Base-by-base conservation (phyloP, 1,284 basidiomycete genomes). In the Cryptococcus sp. region DNA sequence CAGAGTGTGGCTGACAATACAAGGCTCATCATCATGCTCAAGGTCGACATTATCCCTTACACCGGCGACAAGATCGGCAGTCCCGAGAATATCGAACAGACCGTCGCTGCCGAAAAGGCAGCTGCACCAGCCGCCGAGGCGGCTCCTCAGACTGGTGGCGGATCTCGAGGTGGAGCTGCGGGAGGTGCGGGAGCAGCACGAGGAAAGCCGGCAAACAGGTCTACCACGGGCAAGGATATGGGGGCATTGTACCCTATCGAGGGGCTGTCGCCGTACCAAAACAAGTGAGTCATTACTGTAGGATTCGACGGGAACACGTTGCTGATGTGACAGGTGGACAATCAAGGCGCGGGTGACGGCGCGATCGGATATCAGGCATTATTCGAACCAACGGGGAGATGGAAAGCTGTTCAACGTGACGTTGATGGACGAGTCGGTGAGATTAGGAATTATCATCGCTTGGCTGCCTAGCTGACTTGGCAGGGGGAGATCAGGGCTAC, bases 391-490 rank as follows among this genome's bases (percentile, higher is more conserved):
- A 58, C 81, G 85, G 11, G 95, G 95, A 41, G 95, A 97, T 62
- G 95, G 95, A 38, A 94, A 97, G 68, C 77, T 98, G 6, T 98
- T 99, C 76, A 92, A 80, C 60, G 84, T 93, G 25, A 94, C 85
- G 0, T 73, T 98, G 35, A 88, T 97, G 83, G 95, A 98, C 59
- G 91, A 98, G 59, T 85, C 88, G 14, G 77, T 76, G 45, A 62
- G 76, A 64, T 59, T 60, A 52, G 57, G n/a, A n/a, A n/a, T n/a
- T n/a, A 32, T 58, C 59, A 3, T 19, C 16, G 18, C n/a, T 14
- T 39, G 10, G 32, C 16, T 33, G 5, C 33, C 22, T 16, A 14
- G 32, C 43, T 23, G 21, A 45, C 19, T 35, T 7, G 3, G 21
- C 48, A 74, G 72, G 92, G 89, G 35, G 92, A 95, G 69, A 97